phyloP scores from a whole-genome alignment of 1,139 yeast species.

The Candida smagusa region DNA sequence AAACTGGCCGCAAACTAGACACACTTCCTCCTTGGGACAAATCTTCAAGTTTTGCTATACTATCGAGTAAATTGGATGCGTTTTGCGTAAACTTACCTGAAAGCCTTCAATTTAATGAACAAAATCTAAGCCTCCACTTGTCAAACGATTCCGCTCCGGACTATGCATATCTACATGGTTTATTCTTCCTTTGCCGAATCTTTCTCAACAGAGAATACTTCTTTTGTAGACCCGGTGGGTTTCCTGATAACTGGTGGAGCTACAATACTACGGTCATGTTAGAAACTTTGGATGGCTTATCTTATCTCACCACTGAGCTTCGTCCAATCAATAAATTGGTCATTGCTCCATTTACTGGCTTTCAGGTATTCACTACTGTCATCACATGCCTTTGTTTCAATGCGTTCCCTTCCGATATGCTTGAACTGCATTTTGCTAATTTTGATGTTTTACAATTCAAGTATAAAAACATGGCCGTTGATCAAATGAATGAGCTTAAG shows the following conservation, averaged over 20 bases:
- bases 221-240: conserved; percentile 27
- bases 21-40: conserved; percentile 26
- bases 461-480: conserved; percentile 18
- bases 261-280: conserved; percentile 19
- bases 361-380: conserved; percentile 33
- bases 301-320: conserved; percentile 21
- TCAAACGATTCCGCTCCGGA: conserved; percentile 30
- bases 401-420: conserved; percentile 27
- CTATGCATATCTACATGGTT: conserved; percentile 35
- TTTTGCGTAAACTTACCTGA: conserved; percentile 22
- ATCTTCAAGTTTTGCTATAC: conserved; percentile 21
- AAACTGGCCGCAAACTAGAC: conserved; percentile 26
- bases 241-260: conserved; percentile 31
- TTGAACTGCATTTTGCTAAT: conserved; percentile 20
- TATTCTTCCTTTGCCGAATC: conserved; percentile 28
- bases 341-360: conserved; percentile 38
- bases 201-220: conserved; percentile 35
- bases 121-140: conserved; percentile 30
- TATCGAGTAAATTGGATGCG: conserved; percentile 19
- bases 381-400: conserved; percentile 30
- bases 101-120: conserved; percentile 20
- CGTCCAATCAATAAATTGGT: conserved; percentile 29
- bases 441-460: conserved; percentile 12
- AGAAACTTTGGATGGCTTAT: conserved; percentile 21
- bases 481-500: conserved; percentile 16